Conservation (phyloP, 2,329 filamentous ascomycete species). For the Diaporthe destruens region DNA sequence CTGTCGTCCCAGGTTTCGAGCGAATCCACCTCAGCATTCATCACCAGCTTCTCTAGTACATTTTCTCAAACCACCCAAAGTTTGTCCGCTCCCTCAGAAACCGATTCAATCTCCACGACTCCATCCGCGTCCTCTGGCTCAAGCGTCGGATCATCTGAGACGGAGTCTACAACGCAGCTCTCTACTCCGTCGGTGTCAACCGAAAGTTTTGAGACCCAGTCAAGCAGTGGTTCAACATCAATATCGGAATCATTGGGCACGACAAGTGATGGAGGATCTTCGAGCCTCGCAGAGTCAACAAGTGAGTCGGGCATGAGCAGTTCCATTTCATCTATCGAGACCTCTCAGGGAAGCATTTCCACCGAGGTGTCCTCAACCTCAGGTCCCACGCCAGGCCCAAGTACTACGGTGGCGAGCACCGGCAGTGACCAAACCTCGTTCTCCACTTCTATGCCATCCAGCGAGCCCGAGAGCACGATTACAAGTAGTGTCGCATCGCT, state of each 20-base stretch:
- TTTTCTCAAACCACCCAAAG: background rate
- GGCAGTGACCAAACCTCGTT: background rate
- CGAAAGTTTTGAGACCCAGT: background rate
- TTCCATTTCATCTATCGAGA: background rate
- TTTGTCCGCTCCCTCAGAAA: background rate
- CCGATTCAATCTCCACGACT: background rate
- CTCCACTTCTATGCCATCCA: background rate
- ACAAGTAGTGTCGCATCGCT: background rate
- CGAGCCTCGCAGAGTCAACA: background rate
- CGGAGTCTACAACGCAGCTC: background rate
- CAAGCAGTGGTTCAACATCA: background rate
- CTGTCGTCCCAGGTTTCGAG: background rate
- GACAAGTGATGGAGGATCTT: background rate
- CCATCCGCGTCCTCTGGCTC: background rate
- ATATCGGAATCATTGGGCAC: background rate
- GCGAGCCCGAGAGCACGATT: background rate
- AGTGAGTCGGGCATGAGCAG: background rate
- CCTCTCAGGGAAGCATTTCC: background rate
- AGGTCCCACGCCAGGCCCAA: conserved; percentile 1
- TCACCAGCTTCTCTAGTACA: background rate
- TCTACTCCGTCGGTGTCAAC: background rate
- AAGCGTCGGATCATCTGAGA: background rate
- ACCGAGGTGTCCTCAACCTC: background rate
- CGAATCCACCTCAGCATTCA: background rate
- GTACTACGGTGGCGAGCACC: background rate